phyloP scores from a whole-genome alignment of 495 filamentous ascomycete genomes.

The Hypoxylon lenormandii region DNA sequence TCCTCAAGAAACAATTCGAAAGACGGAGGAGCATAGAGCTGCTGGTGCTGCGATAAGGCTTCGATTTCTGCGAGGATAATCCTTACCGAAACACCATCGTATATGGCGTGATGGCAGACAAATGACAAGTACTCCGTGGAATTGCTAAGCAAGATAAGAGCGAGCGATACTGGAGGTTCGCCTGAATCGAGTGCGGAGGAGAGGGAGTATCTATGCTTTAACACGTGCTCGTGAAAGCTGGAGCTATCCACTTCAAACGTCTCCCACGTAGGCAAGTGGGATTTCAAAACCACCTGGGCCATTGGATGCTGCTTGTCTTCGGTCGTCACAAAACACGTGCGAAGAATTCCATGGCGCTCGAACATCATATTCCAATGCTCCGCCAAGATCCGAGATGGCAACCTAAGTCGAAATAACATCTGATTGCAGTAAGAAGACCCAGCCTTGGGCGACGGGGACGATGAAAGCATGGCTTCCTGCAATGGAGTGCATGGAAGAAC shows the following conservation, averaged over 20 bases:
- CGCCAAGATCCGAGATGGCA: constrained; percentile 44
- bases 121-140: constrained; percentile 66
- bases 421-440: constrained; percentile 58
- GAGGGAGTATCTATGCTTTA: constrained; percentile 43
- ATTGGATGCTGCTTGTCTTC: constrained; percentile 63
- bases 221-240: constrained; percentile 42
- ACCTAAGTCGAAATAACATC: constrained; percentile 55
- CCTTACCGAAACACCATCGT: constrained; percentile 79
- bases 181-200: constrained; percentile 50
- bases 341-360: constrained; percentile 70
- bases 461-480: constrained; percentile 82
- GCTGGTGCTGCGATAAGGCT: constrained; percentile 56
- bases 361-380: constrained; percentile 65
- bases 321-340: constrained; percentile 72
- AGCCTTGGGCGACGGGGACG: constrained; percentile 49
- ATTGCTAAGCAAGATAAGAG: constrained; percentile 40
- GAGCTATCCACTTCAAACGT: constrained; percentile 29
- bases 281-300: constrained; percentile 68
- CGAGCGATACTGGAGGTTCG: constrained; percentile 56
- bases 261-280: constrained; percentile 51
- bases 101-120: constrained; percentile 78
- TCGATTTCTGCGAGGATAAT: constrained; percentile 75
- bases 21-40: constrained; percentile 58
- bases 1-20: constrained; percentile 60
- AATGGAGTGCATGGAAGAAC: constrained; percentile 83